A percentile compares a stretch with the other conserved stretches of the same genome.
These are phyloP conservation scores for Tagetes patula DNA, from an alignment of 129 eudicot genomes.

Conservation along the genomic window DNA sequence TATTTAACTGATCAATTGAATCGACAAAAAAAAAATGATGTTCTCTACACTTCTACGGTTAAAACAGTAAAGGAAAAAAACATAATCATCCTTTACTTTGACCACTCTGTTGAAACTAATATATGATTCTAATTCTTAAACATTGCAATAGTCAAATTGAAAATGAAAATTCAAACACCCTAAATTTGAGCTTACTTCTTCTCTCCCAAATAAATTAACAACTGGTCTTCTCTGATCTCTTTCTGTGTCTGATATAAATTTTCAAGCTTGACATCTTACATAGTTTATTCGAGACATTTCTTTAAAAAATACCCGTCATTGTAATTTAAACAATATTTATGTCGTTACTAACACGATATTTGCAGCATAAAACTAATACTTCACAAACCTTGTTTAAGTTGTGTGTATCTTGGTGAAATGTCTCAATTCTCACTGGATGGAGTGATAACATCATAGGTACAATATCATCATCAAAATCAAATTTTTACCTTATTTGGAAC, in stretches of 20 bases:
- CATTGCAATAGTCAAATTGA: not conserved
- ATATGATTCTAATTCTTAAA: not conserved
- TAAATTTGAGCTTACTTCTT: not conserved
- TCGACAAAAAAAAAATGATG: not conserved
- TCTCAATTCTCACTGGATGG: not conserved
- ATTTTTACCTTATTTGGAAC: not conserved
- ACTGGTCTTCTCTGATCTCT: not conserved
- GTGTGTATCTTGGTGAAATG: not conserved
- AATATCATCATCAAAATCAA: not conserved
- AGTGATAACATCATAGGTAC: not conserved
- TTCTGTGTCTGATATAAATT: not conserved
- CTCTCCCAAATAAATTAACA: not conserved
- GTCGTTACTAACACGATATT: not conserved
- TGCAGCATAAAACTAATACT: not conserved
- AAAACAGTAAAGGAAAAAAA: not conserved
- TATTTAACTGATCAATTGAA: not conserved
- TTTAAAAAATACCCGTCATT: not conserved
- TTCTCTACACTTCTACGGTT: not conserved
- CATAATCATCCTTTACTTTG: not conserved
- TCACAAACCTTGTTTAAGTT: not conserved
- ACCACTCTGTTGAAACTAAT: not conserved
- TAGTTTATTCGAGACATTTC: too few relatives aligned
- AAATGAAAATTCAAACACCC: not conserved
- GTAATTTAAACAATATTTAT: not conserved
- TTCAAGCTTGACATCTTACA: conserved; percentile 7